These are phyloP conservation scores for Grigorovia humatica DNA, from an alignment of 805 yeast genomes.

Conservation along the genomic window DNA sequence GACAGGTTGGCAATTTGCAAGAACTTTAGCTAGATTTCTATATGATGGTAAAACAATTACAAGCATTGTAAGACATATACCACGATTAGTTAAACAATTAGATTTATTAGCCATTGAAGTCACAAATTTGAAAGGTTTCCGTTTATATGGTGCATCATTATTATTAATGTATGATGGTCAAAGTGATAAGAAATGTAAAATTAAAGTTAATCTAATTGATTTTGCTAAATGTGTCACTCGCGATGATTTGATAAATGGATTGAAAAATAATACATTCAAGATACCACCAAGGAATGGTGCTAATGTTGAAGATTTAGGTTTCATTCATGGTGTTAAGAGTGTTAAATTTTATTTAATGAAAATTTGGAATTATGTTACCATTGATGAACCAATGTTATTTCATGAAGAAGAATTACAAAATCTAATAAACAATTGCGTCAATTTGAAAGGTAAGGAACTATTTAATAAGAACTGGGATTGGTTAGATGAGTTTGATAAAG, in stretches of 20 bases:
- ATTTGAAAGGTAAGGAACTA: constrained; percentile 12
- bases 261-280: constrained; percentile 29
- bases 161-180: constrained; percentile 80
- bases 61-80: constrained; percentile 58
- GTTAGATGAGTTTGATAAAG: constrained; percentile 32
- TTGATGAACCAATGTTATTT: constrained; percentile 23
- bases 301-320: constrained; percentile 63
- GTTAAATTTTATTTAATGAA: constrained; percentile 53
- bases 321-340: constrained; percentile 70
- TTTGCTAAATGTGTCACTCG: constrained; percentile 88
- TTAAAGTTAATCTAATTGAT: constrained; percentile 71
- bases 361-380: constrained; percentile 49
- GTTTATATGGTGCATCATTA: constrained; percentile 86
- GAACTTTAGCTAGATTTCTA: constrained; percentile 62
- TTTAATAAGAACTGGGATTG: constrained; percentile 27
- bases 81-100: constrained; percentile 50
- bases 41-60: constrained; percentile 57
- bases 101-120: constrained; percentile 49
- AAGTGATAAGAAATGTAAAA: constrained; percentile 15
- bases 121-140: constrained; percentile 51
- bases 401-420: constrained; percentile 16
- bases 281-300: constrained; percentile 65
- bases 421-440: constrained; percentile 2
- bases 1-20: constrained; percentile 68
- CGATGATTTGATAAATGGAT: constrained; percentile 35